A percentile compares a stretch with the other conserved stretches of the same genome.
These are phyloP conservation scores for Coemansia furcata DNA, from an alignment of 192 early-diverging fungal species.

Conservation along the genomic window DNA sequence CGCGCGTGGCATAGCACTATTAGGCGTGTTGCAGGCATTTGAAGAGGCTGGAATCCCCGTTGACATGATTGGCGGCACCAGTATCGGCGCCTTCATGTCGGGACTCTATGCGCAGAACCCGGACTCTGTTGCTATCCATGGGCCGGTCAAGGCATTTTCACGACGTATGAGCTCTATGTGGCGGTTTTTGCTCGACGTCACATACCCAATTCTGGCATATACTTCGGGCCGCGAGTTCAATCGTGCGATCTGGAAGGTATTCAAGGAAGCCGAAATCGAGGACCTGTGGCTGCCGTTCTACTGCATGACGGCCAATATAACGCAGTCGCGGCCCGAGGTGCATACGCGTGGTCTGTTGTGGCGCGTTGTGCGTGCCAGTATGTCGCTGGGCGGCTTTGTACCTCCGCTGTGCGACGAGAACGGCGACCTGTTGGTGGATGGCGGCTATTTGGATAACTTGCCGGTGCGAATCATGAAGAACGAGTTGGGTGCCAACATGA, in stretches of 20 bases:
- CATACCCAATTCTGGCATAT: constrained; percentile 90
- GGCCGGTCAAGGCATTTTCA: constrained; percentile 81
- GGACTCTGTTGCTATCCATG: constrained; percentile 85
- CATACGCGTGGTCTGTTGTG: constrained; percentile 93
- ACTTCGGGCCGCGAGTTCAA: constrained; percentile 97
- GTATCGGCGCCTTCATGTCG: constrained; percentile 93
- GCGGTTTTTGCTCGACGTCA: constrained; percentile 89
- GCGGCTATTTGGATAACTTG: constrained; percentile 97
- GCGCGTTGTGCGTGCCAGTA: constrained; percentile 96
- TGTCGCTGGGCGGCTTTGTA: constrained; percentile 94
- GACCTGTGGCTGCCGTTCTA: constrained; percentile 98
- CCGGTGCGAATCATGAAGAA: constrained; percentile 82
- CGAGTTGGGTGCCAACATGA: constrained; percentile 78
- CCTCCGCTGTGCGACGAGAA: constrained; percentile 92
- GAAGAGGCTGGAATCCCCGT: constrained; percentile 98
- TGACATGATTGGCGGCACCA: constrained; percentile 97
- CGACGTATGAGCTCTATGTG: constrained; percentile 77
- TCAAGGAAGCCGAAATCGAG: constrained; percentile 90
- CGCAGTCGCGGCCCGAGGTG: constrained; percentile 88
- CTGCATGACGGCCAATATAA: constrained; percentile 95
- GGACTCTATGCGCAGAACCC: constrained; percentile 89
- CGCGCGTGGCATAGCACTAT: constrained; percentile 89
- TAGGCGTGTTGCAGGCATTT: constrained; percentile 89
- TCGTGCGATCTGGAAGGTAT: constrained; percentile 92
- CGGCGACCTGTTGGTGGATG: constrained; percentile 96